Percentiles rank a stretch among this genome's conserved stretches.
These are phyloP conservation scores for Candida xiaguanensis DNA, from an alignment of 805 yeast genomes.

Conservation along the genomic window DNA sequence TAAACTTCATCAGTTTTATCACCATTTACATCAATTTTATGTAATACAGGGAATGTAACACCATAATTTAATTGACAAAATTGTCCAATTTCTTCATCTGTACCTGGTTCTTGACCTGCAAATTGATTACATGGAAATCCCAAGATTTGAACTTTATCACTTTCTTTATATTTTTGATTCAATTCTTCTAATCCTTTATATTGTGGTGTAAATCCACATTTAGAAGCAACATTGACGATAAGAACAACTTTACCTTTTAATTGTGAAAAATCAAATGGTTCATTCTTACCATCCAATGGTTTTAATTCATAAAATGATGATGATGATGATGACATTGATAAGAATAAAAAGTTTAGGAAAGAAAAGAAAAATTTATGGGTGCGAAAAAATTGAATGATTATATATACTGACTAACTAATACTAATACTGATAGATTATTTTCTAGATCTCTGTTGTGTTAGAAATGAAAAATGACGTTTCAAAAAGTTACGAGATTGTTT, in stretches of 20 bases:
- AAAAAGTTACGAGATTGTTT: too few species aligned
- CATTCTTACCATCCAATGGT: conserved; percentile 37
- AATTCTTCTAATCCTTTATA: conserved; percentile 39
- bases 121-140: conserved; percentile 48
- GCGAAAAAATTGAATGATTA: too few species aligned
- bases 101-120: conserved; percentile 41
- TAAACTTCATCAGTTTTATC: conserved; percentile 74
- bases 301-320: conserved; percentile 38
- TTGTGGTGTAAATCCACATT: conserved; percentile 44
- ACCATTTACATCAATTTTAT: conserved; percentile 90
- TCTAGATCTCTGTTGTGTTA: neutral
- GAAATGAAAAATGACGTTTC: too few species aligned
- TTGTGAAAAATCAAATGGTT: conserved; percentile 32
- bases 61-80: conserved; percentile 83
- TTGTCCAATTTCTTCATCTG: conserved; percentile 56
- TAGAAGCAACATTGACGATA: conserved; percentile 43
- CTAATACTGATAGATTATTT: neutral
- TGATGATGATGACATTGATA: conserved; percentile 11
- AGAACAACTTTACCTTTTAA: conserved; percentile 46
- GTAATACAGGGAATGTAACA: conserved; percentile 84
- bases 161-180: conserved; percentile 35
- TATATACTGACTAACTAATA: too few species aligned
- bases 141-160: conserved; percentile 30
- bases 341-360: neutral
- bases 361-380: neutral